Percentiles rank a stretch among this genome's conserved stretches.
Conservation (phyloP, 164 flowering plant genomes). For the Akebia trifoliata region DNA sequence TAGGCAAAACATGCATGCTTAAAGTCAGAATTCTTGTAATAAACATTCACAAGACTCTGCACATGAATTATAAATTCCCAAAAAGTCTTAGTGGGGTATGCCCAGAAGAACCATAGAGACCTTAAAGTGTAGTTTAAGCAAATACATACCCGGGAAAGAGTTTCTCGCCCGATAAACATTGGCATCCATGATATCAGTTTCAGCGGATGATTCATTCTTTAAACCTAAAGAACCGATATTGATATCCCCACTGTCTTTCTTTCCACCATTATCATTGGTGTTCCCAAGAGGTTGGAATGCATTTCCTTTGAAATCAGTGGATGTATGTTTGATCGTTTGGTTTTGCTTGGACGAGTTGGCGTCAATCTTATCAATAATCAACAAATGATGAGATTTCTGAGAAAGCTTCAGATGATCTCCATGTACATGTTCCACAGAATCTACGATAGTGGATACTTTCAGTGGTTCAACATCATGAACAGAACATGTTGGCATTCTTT, state of each 20-base stretch:
- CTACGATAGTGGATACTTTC: slow-evolving; percentile 30
- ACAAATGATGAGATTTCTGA: slow-evolving; percentile 43
- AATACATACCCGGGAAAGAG: slow-evolving; percentile 34
- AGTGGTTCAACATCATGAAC: slow-evolving; percentile 21
- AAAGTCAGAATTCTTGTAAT: background rate
- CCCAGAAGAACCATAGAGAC: background rate
- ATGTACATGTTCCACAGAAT: slow-evolving; percentile 29
- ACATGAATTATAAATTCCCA: slow-evolving; percentile 1
- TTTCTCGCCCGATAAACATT: slow-evolving; percentile 30
- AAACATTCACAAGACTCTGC: background rate
- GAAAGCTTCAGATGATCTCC: slow-evolving; percentile 36
- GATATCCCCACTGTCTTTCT: slow-evolving; percentile 23
- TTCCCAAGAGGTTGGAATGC: slow-evolving; percentile 21
- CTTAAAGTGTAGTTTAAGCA: too few species aligned
- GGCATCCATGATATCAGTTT: slow-evolving; percentile 52
- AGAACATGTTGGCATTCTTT: slow-evolving; percentile 17
- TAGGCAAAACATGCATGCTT: background rate
- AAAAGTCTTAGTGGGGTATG: background rate
- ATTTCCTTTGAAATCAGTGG: slow-evolving; percentile 32
- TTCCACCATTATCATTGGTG: slow-evolving; percentile 34
- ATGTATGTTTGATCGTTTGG: slow-evolving; percentile 27
- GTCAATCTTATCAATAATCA: slow-evolving; percentile 34
- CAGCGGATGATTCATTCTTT: slow-evolving; percentile 61
- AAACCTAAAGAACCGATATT: slow-evolving; percentile 12
- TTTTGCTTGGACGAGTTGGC: slow-evolving; percentile 30